phyloP scores from a whole-genome alignment of 2,329 filamentous ascomycete species.

The Alternaria arbusti region DNA sequence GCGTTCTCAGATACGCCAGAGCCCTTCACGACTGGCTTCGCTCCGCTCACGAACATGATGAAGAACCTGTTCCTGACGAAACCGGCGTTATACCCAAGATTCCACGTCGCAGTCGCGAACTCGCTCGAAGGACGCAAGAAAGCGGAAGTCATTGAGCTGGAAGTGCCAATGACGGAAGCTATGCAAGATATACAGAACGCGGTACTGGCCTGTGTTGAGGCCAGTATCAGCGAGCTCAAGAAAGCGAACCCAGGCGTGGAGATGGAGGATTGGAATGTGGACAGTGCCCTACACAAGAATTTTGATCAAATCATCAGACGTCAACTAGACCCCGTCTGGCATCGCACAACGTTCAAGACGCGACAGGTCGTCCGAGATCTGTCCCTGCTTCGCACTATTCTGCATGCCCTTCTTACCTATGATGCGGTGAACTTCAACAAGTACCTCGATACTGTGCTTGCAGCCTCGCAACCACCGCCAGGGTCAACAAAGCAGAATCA shows the following conservation, averaged over 20 bases:
- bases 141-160: slow-evolving; percentile 95
- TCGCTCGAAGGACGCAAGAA: slow-evolving; percentile 90
- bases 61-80: slow-evolving; percentile 89
- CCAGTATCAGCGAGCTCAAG: slow-evolving; percentile 90
- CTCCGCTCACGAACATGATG: slow-evolving; percentile 88
- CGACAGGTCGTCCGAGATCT: slow-evolving; percentile 93
- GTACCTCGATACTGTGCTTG: slow-evolving; percentile 91
- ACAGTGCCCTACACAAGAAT: slow-evolving; percentile 88
- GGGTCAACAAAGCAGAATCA: slow-evolving; percentile 87
- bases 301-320: slow-evolving; percentile 89
- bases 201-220: slow-evolving; percentile 93
- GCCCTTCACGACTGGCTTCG: slow-evolving; percentile 85
- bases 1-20: slow-evolving; percentile 95
- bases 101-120: slow-evolving; percentile 87
- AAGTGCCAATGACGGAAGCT: slow-evolving; percentile 91
- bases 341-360: slow-evolving; percentile 92
- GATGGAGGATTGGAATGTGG: slow-evolving; percentile 96
- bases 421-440: slow-evolving; percentile 92
- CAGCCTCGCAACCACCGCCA: slow-evolving; percentile 85
- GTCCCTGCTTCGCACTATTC: slow-evolving; percentile 78
- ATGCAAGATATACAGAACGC: slow-evolving; percentile 96
- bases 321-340: slow-evolving; percentile 96
- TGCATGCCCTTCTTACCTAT: slow-evolving; percentile 81
- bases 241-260: slow-evolving; percentile 89
- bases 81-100: slow-evolving; percentile 88